Percentiles rank a stretch among this genome's conserved stretches.
Evolutionary conservation across 2,329 filamentous ascomycete species (phyloP).

Genomic region (Arachnomyces sp.): DNA sequence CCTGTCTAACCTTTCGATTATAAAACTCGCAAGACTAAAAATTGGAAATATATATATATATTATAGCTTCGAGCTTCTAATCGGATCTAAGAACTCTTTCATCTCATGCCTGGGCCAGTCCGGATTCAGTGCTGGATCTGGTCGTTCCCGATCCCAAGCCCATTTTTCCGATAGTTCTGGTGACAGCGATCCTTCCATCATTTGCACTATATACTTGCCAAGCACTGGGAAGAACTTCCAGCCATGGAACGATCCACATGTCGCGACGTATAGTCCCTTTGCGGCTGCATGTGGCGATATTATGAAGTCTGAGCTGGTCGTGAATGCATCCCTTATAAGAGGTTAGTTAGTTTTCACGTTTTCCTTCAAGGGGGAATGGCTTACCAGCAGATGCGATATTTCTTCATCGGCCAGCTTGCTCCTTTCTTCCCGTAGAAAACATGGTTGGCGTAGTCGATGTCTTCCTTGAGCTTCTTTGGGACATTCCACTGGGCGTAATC

Average conservation of each 20-base stretch:
- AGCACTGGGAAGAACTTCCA: conserved; percentile 49
- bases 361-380: conserved; percentile 37
- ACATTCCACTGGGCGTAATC: conserved; percentile 21
- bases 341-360: conserved; percentile 42
- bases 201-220: conserved; percentile 44
- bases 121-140: too few species aligned
- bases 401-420: conserved; percentile 19
- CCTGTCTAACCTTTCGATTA: too few species aligned
- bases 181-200: conserved; percentile 32
- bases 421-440: conserved; percentile 32
- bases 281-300: conserved; percentile 44
- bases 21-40: too few species aligned
- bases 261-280: conserved; percentile 39
- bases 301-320: conserved; percentile 46
- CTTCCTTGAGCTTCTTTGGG: conserved; percentile 38
- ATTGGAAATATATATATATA: too few species aligned
- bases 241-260: conserved; percentile 47
- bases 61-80: too few species aligned
- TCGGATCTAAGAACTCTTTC: too few species aligned
- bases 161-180: not conserved
- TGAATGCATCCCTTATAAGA: conserved; percentile 47
- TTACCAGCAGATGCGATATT: conserved; percentile 46
- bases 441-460: conserved; percentile 40
- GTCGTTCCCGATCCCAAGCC: conserved; percentile 5
- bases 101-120: too few species aligned